Evolutionary conservation across 1,284 basidiomycete genomes (phyloP).

Genomic region (Taiwanofungus camphoratus): DNA sequence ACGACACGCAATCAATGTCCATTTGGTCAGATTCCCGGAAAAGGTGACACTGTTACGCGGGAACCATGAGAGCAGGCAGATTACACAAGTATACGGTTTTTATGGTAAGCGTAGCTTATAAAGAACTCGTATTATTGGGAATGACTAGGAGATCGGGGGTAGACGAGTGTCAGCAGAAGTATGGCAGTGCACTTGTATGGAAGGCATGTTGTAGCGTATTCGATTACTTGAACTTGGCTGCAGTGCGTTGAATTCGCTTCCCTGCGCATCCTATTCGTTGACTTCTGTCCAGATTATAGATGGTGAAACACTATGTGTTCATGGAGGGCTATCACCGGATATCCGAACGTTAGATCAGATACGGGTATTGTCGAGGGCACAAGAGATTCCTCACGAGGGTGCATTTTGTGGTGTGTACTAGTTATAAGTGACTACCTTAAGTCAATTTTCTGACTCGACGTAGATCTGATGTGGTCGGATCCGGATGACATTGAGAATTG

Average conservation of each 20-base stretch:
- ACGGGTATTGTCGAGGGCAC: constrained; percentile 83
- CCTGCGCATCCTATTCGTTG: background rate
- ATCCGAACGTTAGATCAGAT: constrained; percentile 92
- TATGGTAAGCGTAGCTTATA: constrained; percentile 63
- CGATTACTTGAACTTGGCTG: constrained; percentile 90
- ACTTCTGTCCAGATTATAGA: constrained; percentile 74
- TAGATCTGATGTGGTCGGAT: constrained; percentile 97
- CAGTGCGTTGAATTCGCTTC: constrained; percentile 49
- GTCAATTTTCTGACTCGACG: constrained; percentile 1
- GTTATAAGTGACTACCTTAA: background rate
- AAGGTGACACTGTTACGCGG: constrained; percentile 87
- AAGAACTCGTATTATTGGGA: background rate
- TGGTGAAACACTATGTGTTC: constrained; percentile 86
- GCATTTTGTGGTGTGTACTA: constrained; percentile 84
- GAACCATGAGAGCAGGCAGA: constrained; percentile 95
- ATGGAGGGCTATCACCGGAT: constrained; percentile 90
- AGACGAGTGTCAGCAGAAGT: constrained; percentile 98
- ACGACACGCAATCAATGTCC: background rate
- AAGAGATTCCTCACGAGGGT: constrained; percentile 97
- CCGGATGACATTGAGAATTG: constrained; percentile 95
- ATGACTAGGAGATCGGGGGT: background rate
- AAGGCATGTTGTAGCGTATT: constrained; percentile 95
- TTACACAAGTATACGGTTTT: constrained; percentile 98
- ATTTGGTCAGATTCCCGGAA: constrained; percentile 64
- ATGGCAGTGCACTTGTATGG: constrained; percentile 92